Conservation (phyloP, 805 yeast genomes). For the Pichia cephalocereana region DNA sequence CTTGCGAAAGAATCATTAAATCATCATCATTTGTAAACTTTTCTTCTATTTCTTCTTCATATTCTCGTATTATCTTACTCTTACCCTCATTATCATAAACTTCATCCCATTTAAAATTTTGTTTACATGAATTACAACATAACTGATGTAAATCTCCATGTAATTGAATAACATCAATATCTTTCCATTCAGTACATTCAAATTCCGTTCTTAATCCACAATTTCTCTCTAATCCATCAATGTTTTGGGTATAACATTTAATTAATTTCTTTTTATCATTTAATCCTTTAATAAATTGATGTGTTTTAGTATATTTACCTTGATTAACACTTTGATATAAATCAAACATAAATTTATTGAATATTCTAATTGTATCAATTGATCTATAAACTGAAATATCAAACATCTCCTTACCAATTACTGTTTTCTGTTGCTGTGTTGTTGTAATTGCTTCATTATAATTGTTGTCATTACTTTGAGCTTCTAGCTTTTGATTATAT, state of each 20-base stretch:
- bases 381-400: conserved; percentile 76
- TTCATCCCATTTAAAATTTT: conserved; percentile 50
- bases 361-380: conserved; percentile 55
- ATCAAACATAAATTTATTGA: conserved; percentile 82
- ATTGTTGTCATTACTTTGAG: conserved; percentile 30
- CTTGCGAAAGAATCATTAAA: conserved; percentile 3
- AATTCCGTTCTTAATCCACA: conserved; percentile 57
- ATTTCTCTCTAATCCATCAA: conserved; percentile 74
- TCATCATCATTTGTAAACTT: not conserved
- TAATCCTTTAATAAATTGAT: conserved; percentile 55
- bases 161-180: conserved; percentile 71
- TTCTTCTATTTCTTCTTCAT: not conserved
- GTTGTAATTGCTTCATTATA: no score
- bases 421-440: conserved; percentile 34
- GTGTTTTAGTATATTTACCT: conserved; percentile 82
- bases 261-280: conserved; percentile 58
- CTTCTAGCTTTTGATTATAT: conserved; percentile 35
- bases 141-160: conserved; percentile 82
- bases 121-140: conserved; percentile 65
- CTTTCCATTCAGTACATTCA: conserved; percentile 44
- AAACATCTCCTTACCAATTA: conserved; percentile 84
- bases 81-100: conserved; percentile 29
- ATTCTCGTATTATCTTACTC: not conserved
- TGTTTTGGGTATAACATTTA: conserved; percentile 90
- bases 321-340: conserved; percentile 51